Base-by-base conservation (phyloP, 345 rosid genomes). In the Lagerstroemia speciosa region DNA sequence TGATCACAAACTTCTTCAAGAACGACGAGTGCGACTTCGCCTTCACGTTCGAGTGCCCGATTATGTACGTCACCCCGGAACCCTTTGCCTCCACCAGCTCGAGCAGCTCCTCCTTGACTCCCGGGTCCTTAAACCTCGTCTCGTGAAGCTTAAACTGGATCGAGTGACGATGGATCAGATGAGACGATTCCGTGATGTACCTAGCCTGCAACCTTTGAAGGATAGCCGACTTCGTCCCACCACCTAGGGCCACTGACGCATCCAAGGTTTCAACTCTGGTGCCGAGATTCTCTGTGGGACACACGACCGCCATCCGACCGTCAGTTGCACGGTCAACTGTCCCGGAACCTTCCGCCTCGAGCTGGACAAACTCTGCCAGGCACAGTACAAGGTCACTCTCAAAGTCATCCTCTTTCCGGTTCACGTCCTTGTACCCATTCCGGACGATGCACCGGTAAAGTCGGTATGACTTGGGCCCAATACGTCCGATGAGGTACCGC, bases 381-480 rank as follows among this genome's bases (percentile, higher is more conserved):
- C 92, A 91, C 89, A 84, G 87, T 67, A 89, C 80, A n/a, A 94
- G 81, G 73, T 89, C 96, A 34, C 85, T 87, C 73, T 94, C 98
- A 46, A 88, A 83, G 73, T 86, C 90, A 6, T 83, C 88, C 34
- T 87, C 92, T 31, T 76, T 84, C 67, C 82, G 85, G 27, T 80
- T 83, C 60, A 88, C 89, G 62, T 94, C 98, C 73, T 89, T 91
- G 87, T 94, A 91, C 20, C 99, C 97, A 5, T 82, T 83, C 63
- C 96, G 81, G 71, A 94, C 83, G 71, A 89, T 87, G 80, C 99
- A 91, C 66, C 99, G 89, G 77, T 94, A 91, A 77, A 94, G 79
- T 50, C 86, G 70, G 83, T 86, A 88, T 3, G 99, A 83, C 84
- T 94, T 94, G 22, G 99, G 96, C 62, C 99, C 99, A 9, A 91